Evolutionary conservation across 345 rosid species (phyloP), one percentile per base, ranked within the genome.

Genomic region (Chamaenerion angustifolium): DNA sequence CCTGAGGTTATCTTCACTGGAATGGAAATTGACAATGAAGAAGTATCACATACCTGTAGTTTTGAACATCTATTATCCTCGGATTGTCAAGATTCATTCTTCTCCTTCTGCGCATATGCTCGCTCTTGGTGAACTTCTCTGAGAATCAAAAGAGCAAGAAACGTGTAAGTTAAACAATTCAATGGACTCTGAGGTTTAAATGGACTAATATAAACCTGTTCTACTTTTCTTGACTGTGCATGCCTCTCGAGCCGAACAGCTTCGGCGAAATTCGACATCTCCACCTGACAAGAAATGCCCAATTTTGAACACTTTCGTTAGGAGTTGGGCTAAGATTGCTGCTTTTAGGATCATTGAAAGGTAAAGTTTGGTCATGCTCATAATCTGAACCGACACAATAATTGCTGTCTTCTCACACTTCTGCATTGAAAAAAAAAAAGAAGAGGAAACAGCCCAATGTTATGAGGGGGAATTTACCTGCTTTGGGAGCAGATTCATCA

Each of bases 71-170:
- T 52, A 92, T 82, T 65, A 92, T 77, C 52, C 95, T 71, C 0
- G 99, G 96, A 58, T 88, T 85, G 45, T 92, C 96, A 13, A 84
- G 93, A 69, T 92, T 84, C 96, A 79, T 87, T 63, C 75, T 83
- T 46, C 81, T 68, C 50, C 89, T 78, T 45, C 93, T 76, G 59
- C 82, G 69, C 46, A 69, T 72, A 64, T 65, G 83, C 66, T 80
- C 96, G 31, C 52, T 77, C 76, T 77, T 84, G 76, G 42, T 79
- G 54, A 77, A 79, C 62, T 76, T 84, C 63, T 92, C 98, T 92
- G 85, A 48, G 23, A 55, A 73, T 60, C 61, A 37, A 52, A 54
- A 15, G 8, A 31, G 5, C 2, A 2, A 31, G 5, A 31, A 31
- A 31, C 5, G 37, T 31, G 37, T 31, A 31, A 31, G 37, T 31